Evolutionary conservation across 2,329 filamentous ascomycete species (phyloP).

Genomic region (Calycina marina): DNA sequence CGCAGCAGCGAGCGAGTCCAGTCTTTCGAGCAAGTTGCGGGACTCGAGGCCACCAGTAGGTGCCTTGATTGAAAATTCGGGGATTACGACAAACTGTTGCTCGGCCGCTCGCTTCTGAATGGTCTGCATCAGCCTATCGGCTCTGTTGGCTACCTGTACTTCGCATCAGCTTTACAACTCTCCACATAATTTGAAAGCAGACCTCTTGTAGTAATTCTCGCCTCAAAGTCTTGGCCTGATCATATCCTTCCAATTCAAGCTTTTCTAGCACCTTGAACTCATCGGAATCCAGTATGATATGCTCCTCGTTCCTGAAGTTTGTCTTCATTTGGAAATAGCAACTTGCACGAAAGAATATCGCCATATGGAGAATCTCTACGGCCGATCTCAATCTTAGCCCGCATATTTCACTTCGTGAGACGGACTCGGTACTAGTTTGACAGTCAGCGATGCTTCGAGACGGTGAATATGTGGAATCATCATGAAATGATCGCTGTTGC

Average conservation of each 20-base stretch:
- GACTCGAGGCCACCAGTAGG: slow-evolving; percentile 59
- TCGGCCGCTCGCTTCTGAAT: slow-evolving; percentile 38
- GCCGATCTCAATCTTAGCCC: slow-evolving; percentile 52
- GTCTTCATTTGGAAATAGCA: slow-evolving; percentile 73
- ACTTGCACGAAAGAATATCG: slow-evolving; percentile 73
- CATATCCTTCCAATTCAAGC: slow-evolving; percentile 59
- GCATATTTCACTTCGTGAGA: too few species aligned
- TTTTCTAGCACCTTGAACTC: slow-evolving; percentile 52
- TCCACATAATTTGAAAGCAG: background rate
- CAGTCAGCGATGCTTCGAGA: too few species aligned
- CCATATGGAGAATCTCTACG: slow-evolving; percentile 69
- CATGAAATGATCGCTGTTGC: too few species aligned
- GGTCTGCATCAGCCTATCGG: slow-evolving; percentile 46
- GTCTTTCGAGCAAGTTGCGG: slow-evolving; percentile 45
- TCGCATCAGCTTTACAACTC: slow-evolving; percentile 6
- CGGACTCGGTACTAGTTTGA: too few species aligned
- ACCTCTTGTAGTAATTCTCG: slow-evolving; percentile 58
- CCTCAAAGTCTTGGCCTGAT: slow-evolving; percentile 61
- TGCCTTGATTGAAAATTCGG: slow-evolving; percentile 38
- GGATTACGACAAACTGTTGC: slow-evolving; percentile 46
- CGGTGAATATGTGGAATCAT: too few species aligned
- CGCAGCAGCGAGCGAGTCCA: slow-evolving; percentile 48
- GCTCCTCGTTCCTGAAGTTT: slow-evolving; percentile 33
- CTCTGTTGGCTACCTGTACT: slow-evolving; percentile 34
- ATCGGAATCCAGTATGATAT: slow-evolving; percentile 51